Percentiles rank a stretch among this genome's conserved stretches.
phyloP scores from a whole-genome alignment of 768 basidiomycete genomes.

The Suillus subaureus region DNA sequence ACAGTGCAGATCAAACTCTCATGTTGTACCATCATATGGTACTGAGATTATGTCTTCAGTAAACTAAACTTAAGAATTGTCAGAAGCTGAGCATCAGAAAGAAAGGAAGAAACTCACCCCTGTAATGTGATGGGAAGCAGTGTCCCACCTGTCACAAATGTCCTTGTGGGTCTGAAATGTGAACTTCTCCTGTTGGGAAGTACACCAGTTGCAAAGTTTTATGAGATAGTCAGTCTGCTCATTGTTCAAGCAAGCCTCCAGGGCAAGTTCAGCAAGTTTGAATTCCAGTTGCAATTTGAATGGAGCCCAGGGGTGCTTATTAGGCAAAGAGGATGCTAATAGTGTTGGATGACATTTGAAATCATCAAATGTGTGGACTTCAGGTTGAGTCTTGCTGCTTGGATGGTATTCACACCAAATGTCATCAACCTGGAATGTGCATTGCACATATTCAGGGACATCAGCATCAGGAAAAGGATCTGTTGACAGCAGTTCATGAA shows the following conservation, averaged over 20 bases:
- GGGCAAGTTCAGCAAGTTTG: conserved; percentile 29
- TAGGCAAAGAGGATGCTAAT: not conserved
- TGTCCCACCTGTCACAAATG: conserved; percentile 24
- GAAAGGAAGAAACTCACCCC: conserved; percentile 10
- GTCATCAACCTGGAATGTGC: conserved; percentile 21
- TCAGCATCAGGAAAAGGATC: not conserved
- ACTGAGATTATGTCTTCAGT: conserved; percentile 17
- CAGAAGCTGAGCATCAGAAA: not conserved
- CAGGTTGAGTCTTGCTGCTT: conserved; percentile 9
- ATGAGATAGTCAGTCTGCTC: conserved; percentile 22
- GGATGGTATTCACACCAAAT: conserved; percentile 29
- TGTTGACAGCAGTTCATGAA: not conserved
- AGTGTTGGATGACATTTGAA: conserved; percentile 8
- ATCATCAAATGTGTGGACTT: conserved; percentile 19
- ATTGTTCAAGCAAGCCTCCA: conserved; percentile 24
- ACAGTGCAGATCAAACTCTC: conserved; percentile 23
- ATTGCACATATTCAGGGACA: not conserved
- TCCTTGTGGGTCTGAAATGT: conserved; percentile 21
- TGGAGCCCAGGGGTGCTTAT: conserved; percentile 33
- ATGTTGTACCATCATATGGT: conserved; percentile 16
- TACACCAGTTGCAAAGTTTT: conserved; percentile 16
- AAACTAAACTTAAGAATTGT: conserved; percentile 13
- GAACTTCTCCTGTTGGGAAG: conserved; percentile 13
- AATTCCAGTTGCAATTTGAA: conserved; percentile 33
- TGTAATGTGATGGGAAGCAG: conserved; percentile 9